Percentiles rank a stretch among this genome's conserved stretches.
These are phyloP conservation scores for Dictyostelium brefeldianum DNA, from an alignment of 78 protist species.

Conservation along the genomic window DNA sequence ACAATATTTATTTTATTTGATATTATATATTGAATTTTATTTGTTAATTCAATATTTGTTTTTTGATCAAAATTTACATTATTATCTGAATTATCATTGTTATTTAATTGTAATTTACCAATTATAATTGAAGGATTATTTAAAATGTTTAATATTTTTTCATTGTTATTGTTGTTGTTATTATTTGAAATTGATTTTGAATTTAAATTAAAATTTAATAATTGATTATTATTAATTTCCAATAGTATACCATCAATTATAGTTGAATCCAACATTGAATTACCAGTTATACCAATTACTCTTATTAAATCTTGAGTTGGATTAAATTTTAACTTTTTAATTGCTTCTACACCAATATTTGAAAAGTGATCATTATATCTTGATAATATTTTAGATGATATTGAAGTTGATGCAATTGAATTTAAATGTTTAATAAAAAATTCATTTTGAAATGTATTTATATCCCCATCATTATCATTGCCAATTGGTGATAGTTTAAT, in stretches of 20 bases:
- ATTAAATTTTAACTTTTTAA: conserved; percentile 3
- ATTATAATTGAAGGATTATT: conserved; percentile 13
- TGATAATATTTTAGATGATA: conserved; percentile 62
- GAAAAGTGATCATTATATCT: conserved; percentile 38
- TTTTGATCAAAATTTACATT: not conserved
- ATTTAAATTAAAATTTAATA: not conserved
- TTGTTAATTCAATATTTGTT: not conserved
- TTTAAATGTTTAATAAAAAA: conserved; percentile 21
- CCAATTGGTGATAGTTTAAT: not conserved
- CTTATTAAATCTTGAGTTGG: conserved; percentile 32
- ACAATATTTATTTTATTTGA: not conserved
- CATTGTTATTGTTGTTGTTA: not conserved
- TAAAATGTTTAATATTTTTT: not conserved
- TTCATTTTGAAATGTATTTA: not conserved
- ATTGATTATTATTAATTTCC: conserved; percentile 1
- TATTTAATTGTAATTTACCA: conserved; percentile 51
- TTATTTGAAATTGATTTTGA: not conserved
- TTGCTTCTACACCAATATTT: conserved; percentile 42
- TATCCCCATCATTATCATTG: not conserved
- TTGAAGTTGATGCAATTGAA: conserved; percentile 60
- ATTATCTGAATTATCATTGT: not conserved
- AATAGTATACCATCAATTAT: conserved; percentile 52
- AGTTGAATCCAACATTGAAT: conserved; percentile 59
- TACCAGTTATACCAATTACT: conserved; percentile 32
- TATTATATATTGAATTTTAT: not conserved